Evolutionary conservation across 805 yeast species (phyloP), one percentile per base, ranked within the genome.

Genomic region (Cyberlindnera xishuangbannaensis): DNA sequence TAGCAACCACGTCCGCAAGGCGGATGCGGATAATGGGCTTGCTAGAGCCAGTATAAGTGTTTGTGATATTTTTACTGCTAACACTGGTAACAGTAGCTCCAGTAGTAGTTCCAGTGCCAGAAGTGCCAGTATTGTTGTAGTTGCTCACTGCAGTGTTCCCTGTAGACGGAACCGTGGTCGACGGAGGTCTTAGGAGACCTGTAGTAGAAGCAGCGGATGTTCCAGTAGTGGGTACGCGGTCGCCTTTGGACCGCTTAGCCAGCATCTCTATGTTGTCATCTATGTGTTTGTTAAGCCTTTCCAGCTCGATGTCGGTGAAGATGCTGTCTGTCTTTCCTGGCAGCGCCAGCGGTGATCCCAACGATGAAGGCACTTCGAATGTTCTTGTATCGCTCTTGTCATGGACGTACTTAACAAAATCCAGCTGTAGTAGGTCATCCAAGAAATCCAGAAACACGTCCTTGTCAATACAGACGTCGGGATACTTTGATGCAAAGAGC

Each of bases 361-460:
- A 29, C 13, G 42, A 33, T 6, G 43, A 38, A 7, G 41, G 31
- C 2, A 31, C 39, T 12, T 30, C 39, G 14, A 36, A 34, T 11
- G 36, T 27, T 21, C 35, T 18, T n/a, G 33, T 24, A 15, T 37
- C 46, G 18, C 31, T 24, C 27, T 30, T 34, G 6, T 36, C 41
- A 13, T 33, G 23, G 3, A 45, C 30, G 15, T 34, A 39, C 5
- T 20, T 23, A 10, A 41, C 31, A 21, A 45, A 34, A 25, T 45
- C 48, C n/a, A 41, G 7, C 28, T 37, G 38, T 10, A 43, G 20
- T 12, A 43, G 38, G 19, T 45, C 48, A 25, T 34, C 30, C 22
- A 45, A 15, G 18, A 45, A 43, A 15, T 26, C 37, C 7, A 38
- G 9, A 16, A 43, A 38, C 17, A 45, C 22, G 20, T 27, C 30